Base-by-base conservation (phyloP, 169 alveolate species). In the Besnoitia besnoiti region DNA sequence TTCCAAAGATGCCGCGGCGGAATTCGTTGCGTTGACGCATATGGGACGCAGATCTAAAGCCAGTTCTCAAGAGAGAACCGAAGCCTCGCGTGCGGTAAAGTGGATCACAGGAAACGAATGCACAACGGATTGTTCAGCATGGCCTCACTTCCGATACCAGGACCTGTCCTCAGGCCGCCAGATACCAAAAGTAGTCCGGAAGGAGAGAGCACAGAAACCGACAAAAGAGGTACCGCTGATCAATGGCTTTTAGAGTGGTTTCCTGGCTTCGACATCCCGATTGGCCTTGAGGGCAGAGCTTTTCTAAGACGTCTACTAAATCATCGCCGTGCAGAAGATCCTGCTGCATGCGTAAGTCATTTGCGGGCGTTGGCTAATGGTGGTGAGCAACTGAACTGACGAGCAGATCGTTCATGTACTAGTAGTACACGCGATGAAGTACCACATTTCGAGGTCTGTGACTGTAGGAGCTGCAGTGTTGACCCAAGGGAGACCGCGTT, bases 241-340 rank as follows among this genome's bases (percentile, higher is more conserved):
- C 62, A 39, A 59, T 77, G 87, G 87, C 87, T 89, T 49, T 62
- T 89, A 10, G 77, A 89, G 79, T 89, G 93, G 93, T 89, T 89
- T 44, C 93, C 93, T 16, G 93, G 93, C 39, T 89, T 89, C 37
- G 93, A 89, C 51, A 80, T 89, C 33, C 93, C 93, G 12, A 89
- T 89, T 40, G 93, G 93, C n/a, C 93, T 89, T 0, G 82, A 89
- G 47, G 93, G 93, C 24, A 30, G 93, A 14, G 93, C 93, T 19
- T 67, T 42, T 33, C 44, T 89, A 0, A 46, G 93, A 24, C 49
- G 93, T 19, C 88, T 89, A 35, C 89, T 89, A 30, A 89, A 89
- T 42, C 93, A 89, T 35, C 55, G 93, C 12, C 76, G 93, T 3
- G 80, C 89, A 10, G 88, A 67, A 5, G 89, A 89, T 51, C 79